These are phyloP conservation scores for Phytophthora uliginosa DNA, from an alignment of 352 stramenopile genomes.

Conservation along the genomic window DNA sequence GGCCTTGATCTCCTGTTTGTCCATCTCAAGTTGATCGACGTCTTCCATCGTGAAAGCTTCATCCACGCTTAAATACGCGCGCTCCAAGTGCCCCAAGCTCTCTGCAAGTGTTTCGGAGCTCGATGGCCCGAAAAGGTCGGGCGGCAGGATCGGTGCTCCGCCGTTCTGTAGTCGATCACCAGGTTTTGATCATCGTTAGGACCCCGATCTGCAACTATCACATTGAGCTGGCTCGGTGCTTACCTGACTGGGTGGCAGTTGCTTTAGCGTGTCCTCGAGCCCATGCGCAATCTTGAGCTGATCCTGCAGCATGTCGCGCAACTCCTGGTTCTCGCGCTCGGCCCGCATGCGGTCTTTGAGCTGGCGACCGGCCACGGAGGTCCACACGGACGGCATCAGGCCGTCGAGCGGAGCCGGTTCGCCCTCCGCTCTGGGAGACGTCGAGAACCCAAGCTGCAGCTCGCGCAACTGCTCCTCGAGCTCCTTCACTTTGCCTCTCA, in stretches of 20 bases:
- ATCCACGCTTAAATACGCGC: slow-evolving; percentile 28
- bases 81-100: slow-evolving; percentile 31
- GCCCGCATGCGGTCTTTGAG: slow-evolving; percentile 36
- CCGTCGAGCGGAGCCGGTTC: slow-evolving; percentile 6
- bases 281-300: slow-evolving; percentile 43
- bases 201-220: not conserved
- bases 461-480: slow-evolving; percentile 39
- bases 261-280: slow-evolving; percentile 43
- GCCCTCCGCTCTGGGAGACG: not conserved
- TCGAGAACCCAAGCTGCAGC: slow-evolving; percentile 25
- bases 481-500: slow-evolving; percentile 43
- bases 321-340: slow-evolving; percentile 39
- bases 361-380: slow-evolving; percentile 35
- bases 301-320: slow-evolving; percentile 36
- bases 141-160: slow-evolving; percentile 20
- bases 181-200: slow-evolving; percentile 21
- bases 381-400: slow-evolving; percentile 37
- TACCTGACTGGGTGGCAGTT: slow-evolving; percentile 34
- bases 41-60: slow-evolving; percentile 27
- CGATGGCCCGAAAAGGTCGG: slow-evolving; percentile 28
- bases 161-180: slow-evolving; percentile 16
- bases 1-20: slow-evolving; percentile 36
- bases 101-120: slow-evolving; percentile 34
- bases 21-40: slow-evolving; percentile 25
- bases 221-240: slow-evolving; percentile 5